Conservation (phyloP, 768 basidiomycete species). For the Russula sp. region DNA sequence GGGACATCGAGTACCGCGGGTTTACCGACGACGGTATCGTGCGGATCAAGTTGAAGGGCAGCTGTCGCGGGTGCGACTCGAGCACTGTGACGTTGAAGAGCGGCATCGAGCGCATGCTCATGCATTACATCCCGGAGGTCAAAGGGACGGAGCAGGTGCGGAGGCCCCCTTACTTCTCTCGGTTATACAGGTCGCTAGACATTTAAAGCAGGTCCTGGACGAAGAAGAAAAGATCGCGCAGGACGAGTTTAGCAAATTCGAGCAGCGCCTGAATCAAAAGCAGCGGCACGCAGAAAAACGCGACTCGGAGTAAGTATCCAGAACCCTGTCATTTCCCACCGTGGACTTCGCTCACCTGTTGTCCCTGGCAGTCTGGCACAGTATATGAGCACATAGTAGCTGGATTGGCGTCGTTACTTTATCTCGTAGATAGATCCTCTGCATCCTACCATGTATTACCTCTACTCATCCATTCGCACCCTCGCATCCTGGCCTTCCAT, state of each 20-base stretch:
- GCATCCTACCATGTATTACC: constrained; percentile 14
- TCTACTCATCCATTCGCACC: background rate
- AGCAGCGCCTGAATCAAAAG: constrained; percentile 52
- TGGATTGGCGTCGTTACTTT: background rate
- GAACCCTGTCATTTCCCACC: constrained; percentile 6
- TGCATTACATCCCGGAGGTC: constrained; percentile 98
- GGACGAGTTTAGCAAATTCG: constrained; percentile 86
- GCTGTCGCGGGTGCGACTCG: constrained; percentile 91
- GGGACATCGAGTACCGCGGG: constrained; percentile 93
- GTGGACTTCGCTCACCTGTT: constrained; percentile 13
- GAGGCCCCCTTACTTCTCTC: background rate
- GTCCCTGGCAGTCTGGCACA: constrained; percentile 57
- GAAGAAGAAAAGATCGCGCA: constrained; percentile 84
- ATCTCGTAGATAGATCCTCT: constrained; percentile 3
- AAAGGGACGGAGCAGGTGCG: constrained; percentile 84
- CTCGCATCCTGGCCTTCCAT: background rate
- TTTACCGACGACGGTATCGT: constrained; percentile 84
- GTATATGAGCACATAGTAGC: constrained; percentile 73
- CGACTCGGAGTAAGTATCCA: constrained; percentile 43
- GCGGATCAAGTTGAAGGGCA: constrained; percentile 89
- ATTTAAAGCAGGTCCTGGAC: constrained; percentile 62
- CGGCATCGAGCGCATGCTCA: constrained; percentile 97
- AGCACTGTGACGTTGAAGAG: constrained; percentile 93
- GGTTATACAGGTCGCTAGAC: background rate
- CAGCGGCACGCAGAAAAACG: constrained; percentile 30